Base-by-base conservation (phyloP, 768 basidiomycete species). In the Candolleomyces aberdarensis region DNA sequence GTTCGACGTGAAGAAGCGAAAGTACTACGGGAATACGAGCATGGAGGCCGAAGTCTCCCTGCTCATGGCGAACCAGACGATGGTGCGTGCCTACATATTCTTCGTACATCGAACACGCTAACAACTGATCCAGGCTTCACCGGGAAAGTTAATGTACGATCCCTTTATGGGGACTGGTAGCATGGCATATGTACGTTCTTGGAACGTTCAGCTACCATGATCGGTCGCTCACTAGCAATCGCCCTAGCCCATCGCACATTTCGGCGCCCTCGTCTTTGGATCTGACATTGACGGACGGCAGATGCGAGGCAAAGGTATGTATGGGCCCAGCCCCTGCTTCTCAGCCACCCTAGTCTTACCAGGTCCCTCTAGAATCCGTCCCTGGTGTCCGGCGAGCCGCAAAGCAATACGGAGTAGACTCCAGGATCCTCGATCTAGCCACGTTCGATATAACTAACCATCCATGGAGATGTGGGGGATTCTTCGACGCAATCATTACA, bases 251-350 rank as follows among this genome's bases (percentile, higher is more conserved):
- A 82, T 85, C 3, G 92, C 94, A 0, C 82, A 93, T 67, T 98
- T 96, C 65, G 97, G 97, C 2, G 89, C 95, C 0, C 73, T 86
- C 29, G 84, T 95, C 0, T 86, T 91, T 58, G 97, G 96, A 17
- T 95, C 93, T 17, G 97, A 98, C 71, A 98, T 99, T 53, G 96
- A 98, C 68, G 97, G 97, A 0, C 82, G 97, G 46, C 96, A 98
- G 70, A 96, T 98, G 90, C 80, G 94, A 62, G 97, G 97, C 17
- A 96, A 93, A 82, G 84, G 94, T 89, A 64, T 57, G 74, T 63
- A 6, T 5, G 44, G 3, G 7, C 29, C 49, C 8, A 10, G 20
- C 15, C 20, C 15, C 47, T 50, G 15, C 7, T 29, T 56, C 50
- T 11, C 13, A 14, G 14, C 20, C 40, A 31, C 48, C 31, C 26